Base-by-base conservation (phyloP, 768 basidiomycete species). In the Neoboletus magnificus region DNA sequence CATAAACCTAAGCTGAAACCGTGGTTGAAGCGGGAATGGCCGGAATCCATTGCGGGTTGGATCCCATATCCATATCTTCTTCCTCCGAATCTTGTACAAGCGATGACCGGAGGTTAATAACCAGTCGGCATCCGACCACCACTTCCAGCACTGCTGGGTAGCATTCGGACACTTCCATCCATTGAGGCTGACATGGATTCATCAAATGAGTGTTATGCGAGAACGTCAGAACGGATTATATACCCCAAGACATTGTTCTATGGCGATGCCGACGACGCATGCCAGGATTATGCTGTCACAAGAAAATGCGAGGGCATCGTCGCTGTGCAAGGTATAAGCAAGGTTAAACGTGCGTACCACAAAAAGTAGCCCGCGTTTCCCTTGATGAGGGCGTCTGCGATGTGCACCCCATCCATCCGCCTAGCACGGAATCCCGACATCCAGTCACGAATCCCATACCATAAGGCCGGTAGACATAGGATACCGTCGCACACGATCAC, bases 361-460 rank as follows among this genome's bases (percentile, higher is more conserved):
- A 61, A 12, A 55, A 58, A 58, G 42, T 66, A 66, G 23, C 47
- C 23, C 15, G n/a, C 40, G 15, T 52, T 66, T 4, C 51, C 65
- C 29, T 42, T 61, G 29, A 66, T 13, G 15, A 64, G 53, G 4
- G 27, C 32, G 7, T 48, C 44, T 27, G 59, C 18, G 40, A 66
- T n/a, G n/a, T 30, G 13, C 0, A 58, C 35, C 2, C 53, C 54
- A 7, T 51, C 23, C 12, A 37, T 10, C 22, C 52, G 48, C 30
- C 27, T 35, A 5, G 45, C 23, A 9, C 35, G 52, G 40, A 40
- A 42, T 35, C 35, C 53, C 5, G 25, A 45, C 9, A n/a, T n/a
- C 54, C 54, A 44, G 27, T 5, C 6, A 11, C 25, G 18, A 18
- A 44, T 3, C 18, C 47, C 54, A 11, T 43, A 35, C 57, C 57